Percentiles rank a stretch among this genome's conserved stretches.
Evolutionary conservation across 1,139 yeast species (phyloP).

Genomic region (Protomyces lactucae-debilis): DNA sequence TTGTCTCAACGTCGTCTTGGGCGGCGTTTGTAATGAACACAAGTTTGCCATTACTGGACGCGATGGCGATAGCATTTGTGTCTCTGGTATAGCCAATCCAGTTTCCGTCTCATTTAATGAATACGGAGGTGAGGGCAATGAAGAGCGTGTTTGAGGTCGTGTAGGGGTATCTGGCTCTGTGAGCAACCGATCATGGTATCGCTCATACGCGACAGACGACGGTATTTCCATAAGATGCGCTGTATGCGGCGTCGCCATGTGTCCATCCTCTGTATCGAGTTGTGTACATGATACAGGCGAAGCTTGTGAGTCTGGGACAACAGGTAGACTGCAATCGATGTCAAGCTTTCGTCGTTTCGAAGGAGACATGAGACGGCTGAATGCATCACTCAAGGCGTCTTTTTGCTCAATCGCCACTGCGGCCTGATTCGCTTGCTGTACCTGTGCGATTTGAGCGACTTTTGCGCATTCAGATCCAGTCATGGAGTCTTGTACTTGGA

Average conservation of each 20-base stretch:
- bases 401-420: neutral
- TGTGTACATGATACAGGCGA: neutral
- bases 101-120: neutral
- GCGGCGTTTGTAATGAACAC: too few species aligned
- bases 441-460: too few species aligned
- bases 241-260: neutral
- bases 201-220: neutral
- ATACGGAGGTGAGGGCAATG: neutral
- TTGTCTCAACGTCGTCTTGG: too few species aligned
- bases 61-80: neutral
- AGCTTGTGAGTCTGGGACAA: neutral
- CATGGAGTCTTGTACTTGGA: neutral
- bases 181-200: neutral
- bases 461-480: neutral
- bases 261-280: neutral
- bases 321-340: neutral
- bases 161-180: neutral
- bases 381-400: neutral
- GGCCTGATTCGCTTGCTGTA: too few species aligned
- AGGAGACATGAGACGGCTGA: neutral
- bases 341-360: neutral
- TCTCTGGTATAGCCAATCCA: neutral
- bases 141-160: neutral
- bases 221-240: neutral
- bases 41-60: too few species aligned